Conservation (phyloP, 1,284 basidiomycete species). For the Austropuccinia psidii region DNA sequence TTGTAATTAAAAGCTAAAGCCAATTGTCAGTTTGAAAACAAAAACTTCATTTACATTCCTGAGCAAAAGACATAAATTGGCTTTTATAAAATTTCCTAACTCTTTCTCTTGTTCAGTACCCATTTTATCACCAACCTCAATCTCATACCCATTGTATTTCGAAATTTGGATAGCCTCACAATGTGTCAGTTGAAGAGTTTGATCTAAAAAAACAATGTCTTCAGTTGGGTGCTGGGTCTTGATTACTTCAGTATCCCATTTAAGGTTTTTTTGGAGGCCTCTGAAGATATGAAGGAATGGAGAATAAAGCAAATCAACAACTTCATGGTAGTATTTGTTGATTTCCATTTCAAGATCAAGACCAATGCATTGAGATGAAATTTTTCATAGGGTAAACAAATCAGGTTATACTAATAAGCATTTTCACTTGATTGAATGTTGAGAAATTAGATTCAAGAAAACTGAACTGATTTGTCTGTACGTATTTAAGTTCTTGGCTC, state of each 20-base stretch:
- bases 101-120: slow-evolving; percentile 50
- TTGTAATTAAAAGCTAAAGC: no score
- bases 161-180: slow-evolving; percentile 72
- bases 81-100: slow-evolving; percentile 6
- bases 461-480: slow-evolving; percentile 73
- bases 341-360: slow-evolving; percentile 98
- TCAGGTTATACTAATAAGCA: no score
- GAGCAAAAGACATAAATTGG: not conserved
- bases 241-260: slow-evolving; percentile 69
- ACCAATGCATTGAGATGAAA: slow-evolving; percentile 78
- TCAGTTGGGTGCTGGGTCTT: slow-evolving; percentile 78
- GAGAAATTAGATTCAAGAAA: not conserved
- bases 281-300: no score
- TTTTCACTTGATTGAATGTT: no score
- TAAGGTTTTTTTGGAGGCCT: slow-evolving; percentile 59
- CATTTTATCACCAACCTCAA: slow-evolving; percentile 64
- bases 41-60: slow-evolving; percentile 89
- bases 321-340: slow-evolving; percentile 93
- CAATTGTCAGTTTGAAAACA: no score
- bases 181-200: slow-evolving; percentile 60
- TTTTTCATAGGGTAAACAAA: no score
- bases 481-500: no score
- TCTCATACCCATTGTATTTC: slow-evolving; percentile 46
- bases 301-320: slow-evolving; percentile 44
- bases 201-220: slow-evolving; percentile 49